Conservation (phyloP, 31 red algal genomes). For the Odonthalia washingtoniensis region DNA sequence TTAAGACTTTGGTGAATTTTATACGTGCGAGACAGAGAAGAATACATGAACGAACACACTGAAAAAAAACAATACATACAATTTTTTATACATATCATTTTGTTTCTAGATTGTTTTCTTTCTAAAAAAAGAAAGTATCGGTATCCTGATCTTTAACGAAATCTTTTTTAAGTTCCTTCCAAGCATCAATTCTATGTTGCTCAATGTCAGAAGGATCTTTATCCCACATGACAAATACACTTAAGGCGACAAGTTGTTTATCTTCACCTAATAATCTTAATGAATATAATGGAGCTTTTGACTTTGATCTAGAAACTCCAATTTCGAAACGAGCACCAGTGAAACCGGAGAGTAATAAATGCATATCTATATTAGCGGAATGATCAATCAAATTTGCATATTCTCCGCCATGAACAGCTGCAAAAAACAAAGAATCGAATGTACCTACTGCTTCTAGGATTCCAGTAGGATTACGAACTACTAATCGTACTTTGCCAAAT, state of each 20-base stretch:
- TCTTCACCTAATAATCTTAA: slow-evolving; percentile 88
- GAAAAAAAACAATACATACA: too few species aligned
- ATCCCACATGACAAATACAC: slow-evolving; percentile 91
- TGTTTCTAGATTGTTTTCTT: neutral
- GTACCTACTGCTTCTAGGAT: slow-evolving; percentile 90
- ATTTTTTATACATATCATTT: too few species aligned
- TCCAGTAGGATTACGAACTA: slow-evolving; percentile 76
- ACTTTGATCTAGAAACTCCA: slow-evolving; percentile 69
- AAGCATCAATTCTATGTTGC: slow-evolving; percentile 66
- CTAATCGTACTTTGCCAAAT: slow-evolving; percentile 63
- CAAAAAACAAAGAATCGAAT: slow-evolving; percentile 92
- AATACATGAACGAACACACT: too few species aligned
- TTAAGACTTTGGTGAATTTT: too few species aligned
- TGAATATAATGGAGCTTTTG: slow-evolving; percentile 80
- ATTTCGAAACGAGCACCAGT: slow-evolving; percentile 87
- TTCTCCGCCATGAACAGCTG: slow-evolving; percentile 57
- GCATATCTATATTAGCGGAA: slow-evolving; percentile 93
- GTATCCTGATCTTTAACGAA: slow-evolving; percentile 50
- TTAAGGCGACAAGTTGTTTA: slow-evolving; percentile 64
- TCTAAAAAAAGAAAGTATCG: slow-evolving; percentile 47
- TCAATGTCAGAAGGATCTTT: slow-evolving; percentile 74
- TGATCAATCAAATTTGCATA: slow-evolving; percentile 97
- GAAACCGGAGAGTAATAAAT: slow-evolving; percentile 76
- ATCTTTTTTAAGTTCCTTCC: slow-evolving; percentile 80
- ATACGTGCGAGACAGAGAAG: too few species aligned